Evolutionary conservation across 306 rosid genomes (phyloP).

Genomic region (Cicer yamashitae): DNA sequence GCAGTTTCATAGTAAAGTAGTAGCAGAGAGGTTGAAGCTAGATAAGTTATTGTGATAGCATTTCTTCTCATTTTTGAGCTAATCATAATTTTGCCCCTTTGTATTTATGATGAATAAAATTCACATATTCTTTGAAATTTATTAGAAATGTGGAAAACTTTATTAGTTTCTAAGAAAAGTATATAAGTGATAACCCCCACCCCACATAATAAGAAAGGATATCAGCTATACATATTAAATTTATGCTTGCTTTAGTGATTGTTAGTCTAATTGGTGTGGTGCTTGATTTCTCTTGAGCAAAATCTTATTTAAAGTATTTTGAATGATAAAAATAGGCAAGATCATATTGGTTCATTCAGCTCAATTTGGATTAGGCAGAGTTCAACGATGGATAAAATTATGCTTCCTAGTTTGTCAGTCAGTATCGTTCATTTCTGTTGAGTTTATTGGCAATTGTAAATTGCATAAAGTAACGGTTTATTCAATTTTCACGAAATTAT

Average conservation of each 20-base stretch:
- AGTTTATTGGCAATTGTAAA: too few species aligned
- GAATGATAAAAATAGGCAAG: too few species aligned
- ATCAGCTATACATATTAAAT: background rate
- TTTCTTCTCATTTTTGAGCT: conserved; percentile 42
- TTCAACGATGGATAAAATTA: background rate
- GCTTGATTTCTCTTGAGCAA: background rate
- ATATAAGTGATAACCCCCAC: conserved; percentile 9
- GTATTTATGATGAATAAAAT: conserved; percentile 38
- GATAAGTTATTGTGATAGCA: conserved; percentile 38
- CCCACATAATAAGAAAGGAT: background rate
- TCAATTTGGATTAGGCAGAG: background rate
- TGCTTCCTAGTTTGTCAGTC: background rate
- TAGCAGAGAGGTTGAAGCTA: conserved; percentile 41
- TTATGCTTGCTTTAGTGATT: conserved; percentile 1
- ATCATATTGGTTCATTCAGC: background rate
- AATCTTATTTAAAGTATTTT: background rate
- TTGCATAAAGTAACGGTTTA: too few species aligned
- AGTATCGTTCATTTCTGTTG: background rate
- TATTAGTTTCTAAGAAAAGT: conserved; percentile 10
- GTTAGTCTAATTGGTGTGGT: background rate
- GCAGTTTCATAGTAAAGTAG: conserved; percentile 47
- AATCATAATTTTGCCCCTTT: conserved; percentile 33
- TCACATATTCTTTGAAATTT: conserved; percentile 36
- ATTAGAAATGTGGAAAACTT: conserved; percentile 31
- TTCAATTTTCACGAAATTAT: too few species aligned